These are phyloP conservation scores for Zygotorulaspora mrakii DNA, from an alignment of 1,139 yeast genomes.

Conservation along the genomic window DNA sequence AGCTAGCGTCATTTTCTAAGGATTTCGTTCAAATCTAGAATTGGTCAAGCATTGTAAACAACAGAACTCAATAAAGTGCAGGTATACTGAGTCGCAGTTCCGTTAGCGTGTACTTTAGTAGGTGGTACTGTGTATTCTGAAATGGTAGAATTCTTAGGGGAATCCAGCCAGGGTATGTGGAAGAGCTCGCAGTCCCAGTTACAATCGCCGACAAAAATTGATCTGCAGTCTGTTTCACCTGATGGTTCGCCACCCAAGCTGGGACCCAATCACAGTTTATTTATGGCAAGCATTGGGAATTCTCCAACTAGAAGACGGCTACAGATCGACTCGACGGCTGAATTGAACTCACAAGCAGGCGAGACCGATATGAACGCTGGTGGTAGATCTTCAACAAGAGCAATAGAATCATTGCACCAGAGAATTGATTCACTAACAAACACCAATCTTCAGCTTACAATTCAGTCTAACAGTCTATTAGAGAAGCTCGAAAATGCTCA, in stretches of 20 bases:
- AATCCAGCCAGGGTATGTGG: neutral
- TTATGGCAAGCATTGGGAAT: conserved; percentile 24
- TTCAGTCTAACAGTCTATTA: conserved; percentile 47
- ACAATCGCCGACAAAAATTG: conserved; percentile 8
- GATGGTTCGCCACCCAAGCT: conserved; percentile 22
- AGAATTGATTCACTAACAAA: conserved; percentile 54
- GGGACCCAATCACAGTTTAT: conserved; percentile 27
- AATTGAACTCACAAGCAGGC: neutral
- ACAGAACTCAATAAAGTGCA: no score
- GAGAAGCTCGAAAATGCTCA: conserved; percentile 48
- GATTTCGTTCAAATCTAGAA: no score
- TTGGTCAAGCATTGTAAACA: no score
- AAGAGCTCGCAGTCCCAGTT: conserved; percentile 3
- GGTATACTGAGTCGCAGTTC: no score
- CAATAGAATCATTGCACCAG: conserved; percentile 55
- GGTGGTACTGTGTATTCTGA: neutral
- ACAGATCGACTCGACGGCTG: conserved; percentile 3
- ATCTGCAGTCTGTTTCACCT: conserved; percentile 1
- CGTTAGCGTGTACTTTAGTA: no score
- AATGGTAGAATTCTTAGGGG: conserved; percentile 6
- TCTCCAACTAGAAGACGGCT: conserved; percentile 10
- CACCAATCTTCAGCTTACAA: conserved; percentile 47
- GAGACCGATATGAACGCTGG: conserved; percentile 6
- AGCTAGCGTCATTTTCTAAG: no score
- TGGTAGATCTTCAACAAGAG: conserved; percentile 42